phyloP scores from a whole-genome alignment of 495 filamentous ascomycete species.

The Xylaria curta region DNA sequence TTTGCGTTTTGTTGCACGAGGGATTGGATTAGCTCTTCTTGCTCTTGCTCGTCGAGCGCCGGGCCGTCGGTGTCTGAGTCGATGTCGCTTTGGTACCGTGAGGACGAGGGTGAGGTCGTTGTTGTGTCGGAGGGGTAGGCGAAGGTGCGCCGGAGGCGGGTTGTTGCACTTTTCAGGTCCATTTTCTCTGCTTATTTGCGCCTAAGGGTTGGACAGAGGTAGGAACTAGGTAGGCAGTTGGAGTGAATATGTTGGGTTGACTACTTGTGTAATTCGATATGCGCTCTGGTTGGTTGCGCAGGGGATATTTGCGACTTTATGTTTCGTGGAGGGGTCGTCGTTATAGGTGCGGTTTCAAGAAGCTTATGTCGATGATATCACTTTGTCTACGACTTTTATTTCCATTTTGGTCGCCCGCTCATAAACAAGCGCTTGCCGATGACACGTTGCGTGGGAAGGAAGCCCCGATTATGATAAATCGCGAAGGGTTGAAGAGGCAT shows the following conservation, averaged over 20 bases:
- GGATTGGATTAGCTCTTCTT: conserved; percentile 69
- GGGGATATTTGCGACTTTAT: too few relatives aligned
- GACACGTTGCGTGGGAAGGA: background rate
- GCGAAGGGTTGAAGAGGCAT: conserved; percentile 7
- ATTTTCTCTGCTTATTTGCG: background rate
- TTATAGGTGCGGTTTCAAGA: background rate
- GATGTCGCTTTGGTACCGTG: conserved; percentile 43
- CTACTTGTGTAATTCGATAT: too few relatives aligned
- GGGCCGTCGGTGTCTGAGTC: conserved; percentile 65
- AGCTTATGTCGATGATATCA: background rate
- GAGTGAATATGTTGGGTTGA: too few relatives aligned
- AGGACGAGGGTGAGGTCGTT: conserved; percentile 39
- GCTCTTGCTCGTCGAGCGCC: conserved; percentile 56
- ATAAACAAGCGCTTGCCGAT: background rate
- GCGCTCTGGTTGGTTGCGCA: too few relatives aligned
- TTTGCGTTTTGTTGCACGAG: conserved; percentile 62
- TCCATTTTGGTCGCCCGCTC: background rate
- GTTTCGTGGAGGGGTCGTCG: background rate
- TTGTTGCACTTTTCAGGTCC: conserved; percentile 30
- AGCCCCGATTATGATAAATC: conserved; percentile 12
- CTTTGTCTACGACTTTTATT: background rate
- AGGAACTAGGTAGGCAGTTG: too few relatives aligned
- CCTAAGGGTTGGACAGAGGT: background rate
- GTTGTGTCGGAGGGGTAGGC: conserved; percentile 64
- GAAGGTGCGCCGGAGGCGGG: conserved; percentile 67